Percentiles rank a stretch among this genome's conserved stretches.
phyloP scores from a whole-genome alignment of 352 stramenopile genomes.

The Thraustochytrium sp. region DNA sequence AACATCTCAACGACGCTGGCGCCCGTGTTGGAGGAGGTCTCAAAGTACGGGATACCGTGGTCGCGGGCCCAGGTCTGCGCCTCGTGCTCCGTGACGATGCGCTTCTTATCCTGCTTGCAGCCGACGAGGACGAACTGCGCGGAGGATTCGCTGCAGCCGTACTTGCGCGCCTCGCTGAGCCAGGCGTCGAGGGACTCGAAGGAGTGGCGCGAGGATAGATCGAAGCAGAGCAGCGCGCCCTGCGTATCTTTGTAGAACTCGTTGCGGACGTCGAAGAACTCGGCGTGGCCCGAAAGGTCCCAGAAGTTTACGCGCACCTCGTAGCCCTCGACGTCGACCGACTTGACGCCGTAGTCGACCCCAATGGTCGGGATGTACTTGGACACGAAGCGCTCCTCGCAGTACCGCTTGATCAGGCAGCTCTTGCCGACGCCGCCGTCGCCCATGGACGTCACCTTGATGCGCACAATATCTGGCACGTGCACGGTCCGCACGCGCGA shows the following conservation, averaged over 20 bases:
- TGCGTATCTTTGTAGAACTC: constrained; percentile 93
- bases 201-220: constrained; percentile 64
- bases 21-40: constrained; percentile 79
- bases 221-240: constrained; percentile 58
- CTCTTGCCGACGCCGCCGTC: constrained; percentile 79
- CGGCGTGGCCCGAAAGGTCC: constrained; percentile 79
- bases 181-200: constrained; percentile 77
- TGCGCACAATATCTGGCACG: constrained; percentile 48
- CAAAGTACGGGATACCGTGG: constrained; percentile 79
- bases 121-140: constrained; percentile 78
- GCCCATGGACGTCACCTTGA: constrained; percentile 90
- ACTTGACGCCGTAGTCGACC: constrained; percentile 89
- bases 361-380: constrained; percentile 93
- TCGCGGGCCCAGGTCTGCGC: constrained; percentile 62
- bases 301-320: constrained; percentile 85
- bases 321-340: constrained; percentile 63
- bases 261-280: constrained; percentile 89
- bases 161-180: constrained; percentile 76
- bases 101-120: constrained; percentile 78
- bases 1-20: constrained; percentile 75
- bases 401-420: constrained; percentile 91
- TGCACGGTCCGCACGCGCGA: constrained; percentile 11
- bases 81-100: constrained; percentile 69
- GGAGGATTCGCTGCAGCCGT: constrained; percentile 62
- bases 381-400: constrained; percentile 77